Conservation (phyloP, 148 eudicot species). For the Salicornia ramosissima region DNA sequence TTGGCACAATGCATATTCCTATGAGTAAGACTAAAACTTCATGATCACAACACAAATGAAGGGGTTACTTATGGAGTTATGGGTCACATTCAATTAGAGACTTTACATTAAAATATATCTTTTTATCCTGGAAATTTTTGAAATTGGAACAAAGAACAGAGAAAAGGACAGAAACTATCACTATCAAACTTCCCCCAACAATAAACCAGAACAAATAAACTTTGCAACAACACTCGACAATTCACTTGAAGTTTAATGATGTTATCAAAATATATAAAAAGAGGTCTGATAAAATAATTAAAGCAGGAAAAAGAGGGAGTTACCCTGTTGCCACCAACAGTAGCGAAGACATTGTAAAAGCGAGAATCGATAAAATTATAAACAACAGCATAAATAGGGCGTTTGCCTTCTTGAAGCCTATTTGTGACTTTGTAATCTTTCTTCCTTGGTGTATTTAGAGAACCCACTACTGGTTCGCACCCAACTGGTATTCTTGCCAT, state of each 20-base stretch:
- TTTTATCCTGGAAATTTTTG: no score
- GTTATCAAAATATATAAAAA: no score
- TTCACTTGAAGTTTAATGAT: no score
- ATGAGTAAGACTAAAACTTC: not conserved
- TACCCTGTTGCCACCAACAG: slow-evolving; percentile 85
- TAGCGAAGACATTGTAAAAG: slow-evolving; percentile 83
- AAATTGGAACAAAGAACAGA: no score
- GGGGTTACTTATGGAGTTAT: no score
- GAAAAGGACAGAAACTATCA: no score
- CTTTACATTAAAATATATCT: no score
- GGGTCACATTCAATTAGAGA: not conserved
- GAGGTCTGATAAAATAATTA: no score
- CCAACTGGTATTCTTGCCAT: slow-evolving; percentile 64
- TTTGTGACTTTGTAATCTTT: slow-evolving; percentile 87
- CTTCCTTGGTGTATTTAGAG: slow-evolving; percentile 66
- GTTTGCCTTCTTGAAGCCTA: slow-evolving; percentile 91
- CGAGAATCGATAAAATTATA: slow-evolving; percentile 92
- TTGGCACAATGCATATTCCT: not conserved
- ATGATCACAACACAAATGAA: not conserved
- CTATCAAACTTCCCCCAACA: no score
- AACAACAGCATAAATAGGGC: slow-evolving; percentile 88
- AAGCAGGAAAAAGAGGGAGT: not conserved
- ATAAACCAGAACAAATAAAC: no score
- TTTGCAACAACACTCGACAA: no score
- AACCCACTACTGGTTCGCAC: slow-evolving; percentile 82